Conservation (phyloP, 73 alveolate species). For the Paramecium pentaurelia region DNA sequence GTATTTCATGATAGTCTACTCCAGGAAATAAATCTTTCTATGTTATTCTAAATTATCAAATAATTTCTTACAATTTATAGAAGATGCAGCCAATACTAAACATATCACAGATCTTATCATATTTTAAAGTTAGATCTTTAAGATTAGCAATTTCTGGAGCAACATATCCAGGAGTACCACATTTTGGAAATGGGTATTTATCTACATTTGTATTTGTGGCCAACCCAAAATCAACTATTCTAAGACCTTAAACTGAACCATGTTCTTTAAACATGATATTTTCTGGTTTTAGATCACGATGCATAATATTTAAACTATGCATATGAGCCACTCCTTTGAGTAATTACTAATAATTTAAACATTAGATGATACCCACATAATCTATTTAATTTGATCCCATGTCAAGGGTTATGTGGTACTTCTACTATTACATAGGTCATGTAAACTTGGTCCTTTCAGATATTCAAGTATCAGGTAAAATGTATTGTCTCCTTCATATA, state of each 20-base stretch:
- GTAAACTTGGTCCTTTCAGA: slow-evolving; percentile 10
- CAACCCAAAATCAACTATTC: slow-evolving; percentile 49
- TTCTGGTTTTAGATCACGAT: slow-evolving; percentile 35
- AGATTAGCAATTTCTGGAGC: slow-evolving; percentile 81
- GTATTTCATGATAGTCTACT: slow-evolving; percentile 13
- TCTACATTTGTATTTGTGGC: slow-evolving; percentile 4
- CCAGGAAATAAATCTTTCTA: slow-evolving; percentile 22
- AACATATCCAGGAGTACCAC: slow-evolving; percentile 78
- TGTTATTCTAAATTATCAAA: background rate
- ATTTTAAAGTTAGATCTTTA: slow-evolving; percentile 20
- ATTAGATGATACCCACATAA: background rate
- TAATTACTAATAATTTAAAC: background rate
- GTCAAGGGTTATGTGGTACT: background rate
- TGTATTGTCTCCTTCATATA: slow-evolving; percentile 16
- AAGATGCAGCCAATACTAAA: slow-evolving; percentile 58
- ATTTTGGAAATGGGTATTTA: slow-evolving; percentile 30
- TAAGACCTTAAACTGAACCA: background rate
- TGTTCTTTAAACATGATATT: slow-evolving; percentile 13
- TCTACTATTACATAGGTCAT: slow-evolving; percentile 1
- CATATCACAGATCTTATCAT: slow-evolving; percentile 56
- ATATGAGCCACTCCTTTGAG: background rate
- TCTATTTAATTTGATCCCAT: background rate
- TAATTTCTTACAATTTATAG: slow-evolving; percentile 22
- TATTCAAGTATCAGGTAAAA: slow-evolving; percentile 4
- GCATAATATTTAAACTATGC: background rate